Conservation (phyloP, 306 rosid species). For the Begonia loranthoides region DNA sequence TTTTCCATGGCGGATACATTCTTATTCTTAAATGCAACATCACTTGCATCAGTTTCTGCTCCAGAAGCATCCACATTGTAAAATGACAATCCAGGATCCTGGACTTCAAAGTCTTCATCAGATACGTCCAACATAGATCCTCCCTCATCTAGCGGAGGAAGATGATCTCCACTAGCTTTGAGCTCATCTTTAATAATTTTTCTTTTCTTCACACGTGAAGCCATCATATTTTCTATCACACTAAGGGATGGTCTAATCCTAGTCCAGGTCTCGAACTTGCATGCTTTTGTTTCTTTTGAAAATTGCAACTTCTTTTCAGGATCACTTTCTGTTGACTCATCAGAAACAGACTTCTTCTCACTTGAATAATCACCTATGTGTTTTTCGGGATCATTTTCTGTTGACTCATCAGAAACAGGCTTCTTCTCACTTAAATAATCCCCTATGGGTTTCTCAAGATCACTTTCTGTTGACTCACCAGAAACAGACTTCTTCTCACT, state of each 20-base stretch:
- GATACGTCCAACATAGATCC: constrained; percentile 19
- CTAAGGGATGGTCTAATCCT: constrained; percentile 48
- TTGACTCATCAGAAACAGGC: too few relatives aligned
- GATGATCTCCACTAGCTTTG: constrained; percentile 18
- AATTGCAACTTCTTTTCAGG: constrained; percentile 21
- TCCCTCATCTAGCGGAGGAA: constrained; percentile 32
- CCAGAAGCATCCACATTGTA: constrained; percentile 2
- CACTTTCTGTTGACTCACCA: constrained; percentile 23
- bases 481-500: constrained; percentile 21
- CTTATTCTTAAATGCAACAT: constrained; percentile 5
- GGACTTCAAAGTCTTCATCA: constrained; percentile 19
- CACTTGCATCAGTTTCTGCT: constrained; percentile 7
- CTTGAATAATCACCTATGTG: too few relatives aligned
- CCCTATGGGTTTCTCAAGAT: constrained; percentile 2
- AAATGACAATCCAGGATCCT: constrained; percentile 16
- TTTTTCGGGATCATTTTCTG: too few relatives aligned
- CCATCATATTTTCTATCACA: constrained; percentile 46
- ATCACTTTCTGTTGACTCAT: too few relatives aligned
- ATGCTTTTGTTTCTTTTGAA: constrained; percentile 32
- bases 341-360: too few relatives aligned
- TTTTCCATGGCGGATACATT: constrained; percentile 19
- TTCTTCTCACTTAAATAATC: neutral
- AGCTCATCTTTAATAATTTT: constrained; percentile 23
- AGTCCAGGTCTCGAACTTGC: constrained; percentile 45
- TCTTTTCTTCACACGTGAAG: constrained; percentile 38